Percentiles rank a stretch among this genome's conserved stretches.
These are phyloP conservation scores for Podila epigama DNA, from an alignment of 192 early-diverging fungal genomes.

Conservation along the genomic window DNA sequence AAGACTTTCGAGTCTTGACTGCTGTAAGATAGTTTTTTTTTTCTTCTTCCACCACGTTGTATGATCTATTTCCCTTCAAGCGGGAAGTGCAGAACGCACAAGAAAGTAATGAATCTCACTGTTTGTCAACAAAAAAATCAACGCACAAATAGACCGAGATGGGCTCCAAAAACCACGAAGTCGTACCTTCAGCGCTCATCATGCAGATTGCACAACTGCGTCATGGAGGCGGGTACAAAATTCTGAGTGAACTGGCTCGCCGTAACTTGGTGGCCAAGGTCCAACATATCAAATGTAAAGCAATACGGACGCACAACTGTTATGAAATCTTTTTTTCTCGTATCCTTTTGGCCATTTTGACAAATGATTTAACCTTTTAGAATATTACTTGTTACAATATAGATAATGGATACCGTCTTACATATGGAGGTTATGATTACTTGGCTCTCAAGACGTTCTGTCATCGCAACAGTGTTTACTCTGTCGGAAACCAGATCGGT, in stretches of 20 bases:
- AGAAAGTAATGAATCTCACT: not conserved
- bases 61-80: constrained; percentile 1
- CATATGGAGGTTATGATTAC: constrained; percentile 99
- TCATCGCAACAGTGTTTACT: constrained; percentile 85
- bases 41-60: not conserved
- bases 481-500: constrained; percentile 99
- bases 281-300: constrained; percentile 81
- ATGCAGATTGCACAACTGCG: constrained; percentile 93
- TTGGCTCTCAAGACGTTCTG: constrained; percentile 93
- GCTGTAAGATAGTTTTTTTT: constrained; percentile 62
- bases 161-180: constrained; percentile 98
- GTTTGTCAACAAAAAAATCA: too few species aligned
- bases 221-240: constrained; percentile 85
- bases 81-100: not conserved
- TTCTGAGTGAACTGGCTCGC: constrained; percentile 86
- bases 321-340: too few species aligned
- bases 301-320: too few species aligned
- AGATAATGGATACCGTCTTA: constrained; percentile 96
- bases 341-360: too few species aligned
- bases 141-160: constrained; percentile 79
- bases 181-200: constrained; percentile 93
- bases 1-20: constrained; percentile 96
- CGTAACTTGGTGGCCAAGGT: constrained; percentile 90
- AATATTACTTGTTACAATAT: too few species aligned
- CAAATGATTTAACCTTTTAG: constrained; percentile 11